Conservation (phyloP, 208 protist species). For the Crithidia expoeki region DNA sequence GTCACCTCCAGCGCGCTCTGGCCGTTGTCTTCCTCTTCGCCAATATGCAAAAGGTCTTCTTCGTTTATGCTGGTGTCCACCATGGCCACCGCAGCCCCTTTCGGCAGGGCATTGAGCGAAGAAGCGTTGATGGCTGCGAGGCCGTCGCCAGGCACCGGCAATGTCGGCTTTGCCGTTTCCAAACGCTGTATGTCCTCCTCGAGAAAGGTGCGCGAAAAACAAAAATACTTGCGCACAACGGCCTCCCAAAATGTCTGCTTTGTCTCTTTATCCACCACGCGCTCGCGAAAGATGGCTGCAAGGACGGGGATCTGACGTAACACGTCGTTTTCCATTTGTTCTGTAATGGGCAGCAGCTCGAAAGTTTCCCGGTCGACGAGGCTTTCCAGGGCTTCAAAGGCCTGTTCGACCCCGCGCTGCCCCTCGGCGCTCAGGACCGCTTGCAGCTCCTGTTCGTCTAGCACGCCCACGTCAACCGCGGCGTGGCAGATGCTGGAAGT, state of each 20-base stretch:
- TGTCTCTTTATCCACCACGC: constrained; percentile 67
- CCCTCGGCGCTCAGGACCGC: constrained; percentile 49
- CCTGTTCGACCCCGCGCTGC: constrained; percentile 74
- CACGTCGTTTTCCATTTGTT: constrained; percentile 83
- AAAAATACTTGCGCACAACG: constrained; percentile 86
- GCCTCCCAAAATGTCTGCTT: constrained; percentile 76
- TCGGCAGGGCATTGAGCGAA: constrained; percentile 63
- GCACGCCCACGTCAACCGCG: constrained; percentile 70
- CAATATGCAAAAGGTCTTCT: constrained; percentile 27
- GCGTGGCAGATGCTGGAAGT: constrained; percentile 59
- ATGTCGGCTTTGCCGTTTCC: constrained; percentile 15
- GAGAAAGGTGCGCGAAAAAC: constrained; percentile 82
- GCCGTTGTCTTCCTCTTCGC: constrained; percentile 5
- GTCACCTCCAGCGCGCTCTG: constrained; percentile 11
- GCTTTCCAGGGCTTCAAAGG: constrained; percentile 75
- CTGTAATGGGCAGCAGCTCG: constrained; percentile 72
- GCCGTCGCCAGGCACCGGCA: constrained; percentile 8
- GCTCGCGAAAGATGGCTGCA: constrained; percentile 62
- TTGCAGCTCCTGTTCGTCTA: constrained; percentile 52
- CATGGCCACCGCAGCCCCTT: constrained; percentile 24
- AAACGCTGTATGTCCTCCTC: constrained; percentile 72
- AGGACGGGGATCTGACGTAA: constrained; percentile 80
- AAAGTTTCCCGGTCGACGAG: constrained; percentile 75
- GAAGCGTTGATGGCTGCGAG: constrained; percentile 59
- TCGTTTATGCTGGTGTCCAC: constrained; percentile 39